phyloP scores from a whole-genome alignment of 1,139 yeast species.

The Yamadazyma sp. region DNA sequence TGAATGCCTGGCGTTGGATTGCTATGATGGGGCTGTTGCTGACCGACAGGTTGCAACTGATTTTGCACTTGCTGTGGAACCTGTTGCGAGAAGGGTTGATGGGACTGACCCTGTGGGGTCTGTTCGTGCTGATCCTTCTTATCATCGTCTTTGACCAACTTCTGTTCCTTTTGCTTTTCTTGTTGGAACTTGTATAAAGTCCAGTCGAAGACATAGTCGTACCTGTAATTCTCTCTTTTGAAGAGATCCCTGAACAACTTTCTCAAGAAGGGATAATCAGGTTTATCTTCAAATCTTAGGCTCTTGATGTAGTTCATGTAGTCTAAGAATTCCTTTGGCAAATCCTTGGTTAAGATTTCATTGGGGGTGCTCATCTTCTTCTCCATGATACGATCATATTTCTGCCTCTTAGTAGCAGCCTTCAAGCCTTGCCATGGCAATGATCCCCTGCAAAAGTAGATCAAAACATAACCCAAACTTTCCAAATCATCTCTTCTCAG shows the following conservation, averaged over 20 bases:
- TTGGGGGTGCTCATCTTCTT: conserved; percentile 92
- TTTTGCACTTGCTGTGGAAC: conserved; percentile 10
- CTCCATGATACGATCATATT: conserved; percentile 95
- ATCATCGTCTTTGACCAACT: conserved; percentile 20
- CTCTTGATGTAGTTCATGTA: conserved; percentile 88
- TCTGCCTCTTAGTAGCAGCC: conserved; percentile 96
- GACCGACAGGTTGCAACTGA: conserved; percentile 3
- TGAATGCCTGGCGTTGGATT: background rate
- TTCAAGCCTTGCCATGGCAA: conserved; percentile 98
- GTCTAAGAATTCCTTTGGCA: conserved; percentile 87
- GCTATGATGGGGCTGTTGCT: conserved; percentile 2
- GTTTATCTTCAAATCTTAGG: conserved; percentile 92
- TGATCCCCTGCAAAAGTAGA: conserved; percentile 92
- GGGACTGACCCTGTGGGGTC: conserved; percentile 14
- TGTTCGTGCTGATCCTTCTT: conserved; percentile 9
- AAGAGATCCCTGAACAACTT: conserved; percentile 88
- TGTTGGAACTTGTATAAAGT: conserved; percentile 79
- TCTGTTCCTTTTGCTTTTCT: conserved; percentile 60
- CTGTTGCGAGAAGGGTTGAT: conserved; percentile 13
- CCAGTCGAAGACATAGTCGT: conserved; percentile 97
- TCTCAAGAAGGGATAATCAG: conserved; percentile 89
- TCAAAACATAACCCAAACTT: conserved; percentile 90
- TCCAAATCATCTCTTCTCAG: conserved; percentile 96
- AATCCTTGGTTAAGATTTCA: conserved; percentile 85
- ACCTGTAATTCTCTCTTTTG: conserved; percentile 83